Percentiles rank a stretch among this genome's conserved stretches.
Conservation (phyloP, 1,139 yeast species). For the Sugiyamaella castrensis region DNA sequence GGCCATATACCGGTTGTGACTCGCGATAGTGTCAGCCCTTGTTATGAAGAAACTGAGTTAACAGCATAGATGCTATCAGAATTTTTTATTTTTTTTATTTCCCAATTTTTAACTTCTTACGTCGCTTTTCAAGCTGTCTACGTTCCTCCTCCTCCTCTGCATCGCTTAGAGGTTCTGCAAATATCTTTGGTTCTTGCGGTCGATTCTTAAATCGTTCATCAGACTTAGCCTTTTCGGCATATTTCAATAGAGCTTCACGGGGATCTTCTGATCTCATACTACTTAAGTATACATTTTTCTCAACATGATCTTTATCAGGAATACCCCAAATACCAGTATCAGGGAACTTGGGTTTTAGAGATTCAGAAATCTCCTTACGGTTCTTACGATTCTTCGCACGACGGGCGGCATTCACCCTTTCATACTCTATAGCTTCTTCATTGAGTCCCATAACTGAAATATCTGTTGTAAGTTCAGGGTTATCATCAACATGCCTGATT, state of each 20-base stretch:
- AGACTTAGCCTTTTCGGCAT: conserved; percentile 35
- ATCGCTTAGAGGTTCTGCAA: conserved; percentile 11
- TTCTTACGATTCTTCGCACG: conserved; percentile 15
- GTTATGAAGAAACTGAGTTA: too few species aligned
- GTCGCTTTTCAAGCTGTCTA: conserved; percentile 5
- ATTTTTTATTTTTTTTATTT: conserved; percentile 9
- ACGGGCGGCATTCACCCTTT: conserved; percentile 12
- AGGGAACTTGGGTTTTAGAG: conserved; percentile 17
- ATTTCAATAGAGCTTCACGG: conserved; percentile 39
- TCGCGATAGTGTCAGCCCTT: too few species aligned
- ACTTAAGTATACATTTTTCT: conserved; percentile 24
- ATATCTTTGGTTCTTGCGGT: conserved; percentile 13
- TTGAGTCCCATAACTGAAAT: conserved; percentile 33
- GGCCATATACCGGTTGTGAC: too few species aligned
- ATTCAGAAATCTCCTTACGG: conserved; percentile 15
- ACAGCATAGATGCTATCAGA: too few species aligned
- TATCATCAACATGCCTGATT: conserved; percentile 40
- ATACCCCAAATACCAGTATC: conserved; percentile 28
- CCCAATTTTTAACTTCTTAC: conserved; percentile 15
- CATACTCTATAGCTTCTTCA: conserved; percentile 24
- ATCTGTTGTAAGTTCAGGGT: conserved; percentile 31
- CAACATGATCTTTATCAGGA: conserved; percentile 28
- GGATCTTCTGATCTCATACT: conserved; percentile 37
- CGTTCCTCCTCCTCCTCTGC: conserved; percentile 13
- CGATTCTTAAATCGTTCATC: conserved; percentile 26